Evolutionary conservation across 108 stramenopile genomes (phyloP), one percentile per base, ranked within the genome.

Genomic region (Skeletonema tropicum): DNA sequence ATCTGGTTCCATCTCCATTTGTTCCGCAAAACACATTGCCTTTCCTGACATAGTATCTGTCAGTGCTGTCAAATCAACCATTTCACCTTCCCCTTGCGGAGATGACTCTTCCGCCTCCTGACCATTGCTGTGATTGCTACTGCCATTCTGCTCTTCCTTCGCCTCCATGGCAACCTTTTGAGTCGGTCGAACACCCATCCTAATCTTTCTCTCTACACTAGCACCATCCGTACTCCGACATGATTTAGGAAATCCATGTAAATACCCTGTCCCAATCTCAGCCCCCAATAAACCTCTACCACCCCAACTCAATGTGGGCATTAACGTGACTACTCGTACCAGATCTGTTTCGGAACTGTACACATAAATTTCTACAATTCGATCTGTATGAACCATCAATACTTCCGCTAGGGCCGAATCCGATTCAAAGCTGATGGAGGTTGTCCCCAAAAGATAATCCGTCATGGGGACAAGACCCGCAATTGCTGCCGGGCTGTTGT

Each of bases 351-450:
- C 83, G 7, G 88, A 83, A 82, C 91, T 97, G 86, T 98, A 98
- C 11, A 98, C 96, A 73, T 97, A 98, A 21, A 98, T 72, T 69
- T 97, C 97, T 35, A 98, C 81, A 14, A 96, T 90, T 48, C 85
- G 66, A 75, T 97, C 93, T 10, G 87, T 75, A 73, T 97, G 70
- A 23, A 80, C 60, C 68, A 79, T 64, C 25, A 97, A 61, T 12
- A 95, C 86, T 5, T 83, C 86, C 23, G 88, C 86, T 64, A 98
- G 74, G 21, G 82, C 82, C 6, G 85, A 76, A 23, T 89, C 82
- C 0, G 71, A 62, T 25, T 55, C 52, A 23, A 55, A 55, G 23
- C 52, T 55, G 30, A 71, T 67, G 19, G 73, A 72, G 11, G 90
- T 87, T 25, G 94, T 95, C 14, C 94, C 94, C 23, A 95, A 70